phyloP scores from a whole-genome alignment of 441 rosid species.

The Flueggea neowawraea region DNA sequence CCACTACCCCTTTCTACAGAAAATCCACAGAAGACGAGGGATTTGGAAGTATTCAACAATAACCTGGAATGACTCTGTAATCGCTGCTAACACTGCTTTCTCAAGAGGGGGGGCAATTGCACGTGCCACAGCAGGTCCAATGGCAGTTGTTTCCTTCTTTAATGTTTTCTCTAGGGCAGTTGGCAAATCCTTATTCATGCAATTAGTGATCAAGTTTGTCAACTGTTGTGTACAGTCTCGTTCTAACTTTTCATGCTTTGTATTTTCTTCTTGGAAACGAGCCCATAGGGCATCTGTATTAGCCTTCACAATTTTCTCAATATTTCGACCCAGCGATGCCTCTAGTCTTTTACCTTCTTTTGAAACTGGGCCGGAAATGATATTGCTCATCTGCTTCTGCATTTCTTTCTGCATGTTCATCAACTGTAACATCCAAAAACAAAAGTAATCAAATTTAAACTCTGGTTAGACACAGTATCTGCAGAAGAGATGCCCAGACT shows the following conservation, averaged over 20 bases:
- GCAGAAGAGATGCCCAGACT: too few relatives aligned
- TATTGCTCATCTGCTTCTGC: conserved; percentile 71
- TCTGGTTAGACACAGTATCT: neutral
- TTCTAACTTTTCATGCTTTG: conserved; percentile 59
- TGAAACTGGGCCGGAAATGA: conserved; percentile 47
- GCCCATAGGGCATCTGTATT: conserved; percentile 85
- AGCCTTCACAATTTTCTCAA: conserved; percentile 71
- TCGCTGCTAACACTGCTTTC: conserved; percentile 61
- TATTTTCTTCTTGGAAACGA: conserved; percentile 75
- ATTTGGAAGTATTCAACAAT: neutral
- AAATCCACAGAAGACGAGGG: neutral
- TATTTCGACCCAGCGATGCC: conserved; percentile 60
- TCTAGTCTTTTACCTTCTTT: conserved; percentile 89
- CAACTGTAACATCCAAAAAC: conserved; percentile 36
- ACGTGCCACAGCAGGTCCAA: conserved; percentile 59
- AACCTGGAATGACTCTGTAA: conserved; percentile 93
- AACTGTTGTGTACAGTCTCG: conserved; percentile 61
- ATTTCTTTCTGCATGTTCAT: conserved; percentile 69
- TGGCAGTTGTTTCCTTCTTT: conserved; percentile 65
- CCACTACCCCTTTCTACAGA: too few relatives aligned
- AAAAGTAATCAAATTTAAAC: neutral
- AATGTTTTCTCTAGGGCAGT: conserved; percentile 57
- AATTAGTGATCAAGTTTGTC: conserved; percentile 46
- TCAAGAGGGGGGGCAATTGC: conserved; percentile 64
- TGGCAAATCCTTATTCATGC: conserved; percentile 66